A percentile compares a stretch with the other conserved stretches of the same genome.
Conservation (phyloP, 495 filamentous ascomycete species). For the Xylaria telfairii region DNA sequence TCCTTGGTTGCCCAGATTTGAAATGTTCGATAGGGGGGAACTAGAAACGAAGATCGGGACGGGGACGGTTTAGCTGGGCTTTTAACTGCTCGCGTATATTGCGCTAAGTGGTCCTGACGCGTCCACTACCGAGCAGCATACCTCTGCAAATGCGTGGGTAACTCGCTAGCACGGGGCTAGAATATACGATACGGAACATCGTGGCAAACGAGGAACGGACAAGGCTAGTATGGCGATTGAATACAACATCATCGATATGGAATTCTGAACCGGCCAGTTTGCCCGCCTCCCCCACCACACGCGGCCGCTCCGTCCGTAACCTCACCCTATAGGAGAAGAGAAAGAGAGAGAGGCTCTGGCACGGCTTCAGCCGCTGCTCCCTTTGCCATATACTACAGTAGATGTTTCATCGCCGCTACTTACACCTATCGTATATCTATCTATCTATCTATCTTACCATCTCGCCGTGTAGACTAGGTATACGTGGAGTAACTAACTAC, state of each 20-base stretch:
- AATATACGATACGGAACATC: background rate
- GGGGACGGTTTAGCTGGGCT: background rate
- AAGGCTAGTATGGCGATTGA: background rate
- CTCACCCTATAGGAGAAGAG: no score
- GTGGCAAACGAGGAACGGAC: background rate
- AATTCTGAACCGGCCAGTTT: background rate
- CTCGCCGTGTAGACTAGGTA: background rate
- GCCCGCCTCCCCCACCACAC: background rate
- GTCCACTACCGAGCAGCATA: background rate
- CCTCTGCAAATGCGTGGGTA: no score
- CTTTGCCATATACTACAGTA: no score
- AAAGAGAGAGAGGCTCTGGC: no score
- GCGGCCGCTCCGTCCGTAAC: background rate
- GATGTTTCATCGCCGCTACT: no score
- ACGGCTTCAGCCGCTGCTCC: background rate
- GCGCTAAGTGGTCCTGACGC: background rate
- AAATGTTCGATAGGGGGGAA: constrained; percentile 14
- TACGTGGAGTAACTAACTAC: background rate
- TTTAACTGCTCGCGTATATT: background rate
- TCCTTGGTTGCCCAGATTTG: no score
- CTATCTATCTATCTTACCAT: background rate
- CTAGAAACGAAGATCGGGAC: background rate
- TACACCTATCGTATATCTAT: no score
- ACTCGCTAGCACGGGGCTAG: background rate
- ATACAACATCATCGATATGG: background rate